Conservation (phyloP, 495 filamentous ascomycete genomes). For the Xylaria grammica region DNA sequence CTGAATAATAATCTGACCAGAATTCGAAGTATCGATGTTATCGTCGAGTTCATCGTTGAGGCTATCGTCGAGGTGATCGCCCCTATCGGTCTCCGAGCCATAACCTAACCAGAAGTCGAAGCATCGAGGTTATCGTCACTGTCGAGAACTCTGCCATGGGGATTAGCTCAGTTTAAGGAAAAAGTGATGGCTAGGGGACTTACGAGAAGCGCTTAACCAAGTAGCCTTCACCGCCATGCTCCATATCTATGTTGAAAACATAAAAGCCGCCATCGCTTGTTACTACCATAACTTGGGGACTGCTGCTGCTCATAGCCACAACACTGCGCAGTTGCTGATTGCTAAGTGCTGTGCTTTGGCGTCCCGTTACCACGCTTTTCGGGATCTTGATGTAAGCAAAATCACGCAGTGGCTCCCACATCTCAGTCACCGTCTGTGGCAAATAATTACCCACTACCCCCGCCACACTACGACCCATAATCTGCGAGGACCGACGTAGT, state of each 20-base stretch:
- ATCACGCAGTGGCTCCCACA: constrained; percentile 95
- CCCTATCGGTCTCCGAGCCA: no score
- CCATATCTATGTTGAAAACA: constrained; percentile 92
- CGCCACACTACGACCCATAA: constrained; percentile 87
- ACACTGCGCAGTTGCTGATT: constrained; percentile 70
- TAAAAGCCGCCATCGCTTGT: constrained; percentile 95
- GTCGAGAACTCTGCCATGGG: constrained; percentile 51
- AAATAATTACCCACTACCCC: constrained; percentile 90
- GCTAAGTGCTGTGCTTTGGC: constrained; percentile 38
- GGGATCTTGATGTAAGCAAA: constrained; percentile 96
- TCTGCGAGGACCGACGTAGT: constrained; percentile 94
- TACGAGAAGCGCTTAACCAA: constrained; percentile 89
- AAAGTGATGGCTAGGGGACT: constrained; percentile 40
- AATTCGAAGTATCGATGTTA: no score
- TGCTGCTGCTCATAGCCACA: constrained; percentile 91
- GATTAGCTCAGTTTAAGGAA: constrained; percentile 18
- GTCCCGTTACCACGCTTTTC: constrained; percentile 51
- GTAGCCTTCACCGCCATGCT: constrained; percentile 92
- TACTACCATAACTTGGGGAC: constrained; percentile 96
- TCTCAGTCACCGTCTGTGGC: constrained; percentile 89
- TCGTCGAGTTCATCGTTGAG: no score
- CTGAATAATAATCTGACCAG: no score
- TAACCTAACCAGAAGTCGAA: no score
- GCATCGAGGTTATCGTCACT: constrained; percentile 56
- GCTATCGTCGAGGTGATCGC: no score